Evolutionary conservation across 805 yeast species (phyloP), one percentile per base, ranked within the genome.

Genomic region (Starmera amethionina): DNA sequence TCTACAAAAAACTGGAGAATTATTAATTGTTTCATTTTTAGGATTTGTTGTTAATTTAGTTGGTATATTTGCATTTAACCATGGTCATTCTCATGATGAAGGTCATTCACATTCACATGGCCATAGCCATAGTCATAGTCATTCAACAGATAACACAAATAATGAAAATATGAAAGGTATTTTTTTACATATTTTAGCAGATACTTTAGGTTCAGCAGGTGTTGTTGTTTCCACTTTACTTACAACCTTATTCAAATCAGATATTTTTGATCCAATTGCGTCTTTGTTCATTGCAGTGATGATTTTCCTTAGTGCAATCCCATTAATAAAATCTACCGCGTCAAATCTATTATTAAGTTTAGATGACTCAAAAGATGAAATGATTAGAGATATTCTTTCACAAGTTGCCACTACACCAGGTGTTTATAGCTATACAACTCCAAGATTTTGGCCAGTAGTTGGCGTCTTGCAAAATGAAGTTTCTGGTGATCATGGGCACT

Each of bases 171-270:
- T 90, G 94, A 79, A 82, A 42, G 99, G 99, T 12, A 86, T 93
- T 5, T 93, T 93, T 53, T 65, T 93, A 35, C 99, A 93, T 51
- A 84, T 93, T 28, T 57, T 93, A 35, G 99, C 99, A 0, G 99
- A 93, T 53, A 89, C 97, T 0, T 65, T 93, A 33, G 99, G 99
- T 0, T 90, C 97, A 0, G 95, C 89, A 0, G 97, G 97, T 7
- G 99, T 94, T 14, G 89, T 93, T n/a, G 60, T 87, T 1, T 88
- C 97, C 0, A 90, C 98, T 0, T 40, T 87, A 5, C 62, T 93
- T 32, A 83, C 90, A 8, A 76, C 79, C 43, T 52, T 77, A 30
- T 80, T 83, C 58, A 62, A 72, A 9, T 75, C 77, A 14, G 73
- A 78, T 40, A 81, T 95, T 1, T 82, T 90, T 55, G 99, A 93